Conservation (phyloP, 2,329 filamentous ascomycete species). For the Colletotrichum karsti region DNA sequence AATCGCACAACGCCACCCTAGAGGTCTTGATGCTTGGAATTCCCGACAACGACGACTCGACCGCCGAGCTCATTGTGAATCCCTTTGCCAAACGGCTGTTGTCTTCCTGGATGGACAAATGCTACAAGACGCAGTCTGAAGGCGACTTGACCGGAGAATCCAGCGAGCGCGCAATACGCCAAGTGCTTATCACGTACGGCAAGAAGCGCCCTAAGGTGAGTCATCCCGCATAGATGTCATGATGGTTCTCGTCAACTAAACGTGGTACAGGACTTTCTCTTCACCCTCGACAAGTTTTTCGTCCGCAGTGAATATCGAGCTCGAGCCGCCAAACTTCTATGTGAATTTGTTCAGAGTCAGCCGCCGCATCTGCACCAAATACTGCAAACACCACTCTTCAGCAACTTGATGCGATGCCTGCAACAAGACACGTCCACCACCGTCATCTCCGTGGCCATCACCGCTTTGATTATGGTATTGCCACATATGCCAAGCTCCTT, state of each 20-base stretch:
- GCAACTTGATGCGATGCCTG: constrained; percentile 76
- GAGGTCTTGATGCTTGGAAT: constrained; percentile 71
- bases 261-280: constrained; percentile 68
- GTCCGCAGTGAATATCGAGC: constrained; percentile 70
- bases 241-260: constrained; percentile 28
- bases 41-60: constrained; percentile 60
- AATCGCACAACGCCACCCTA: constrained; percentile 71
- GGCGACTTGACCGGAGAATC: constrained; percentile 48
- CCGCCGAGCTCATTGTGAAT: constrained; percentile 44
- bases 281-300: constrained; percentile 71
- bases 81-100: constrained; percentile 67
- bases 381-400: constrained; percentile 76
- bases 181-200: constrained; percentile 67
- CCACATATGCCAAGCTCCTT: constrained; percentile 82
- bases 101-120: constrained; percentile 63
- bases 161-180: constrained; percentile 59
- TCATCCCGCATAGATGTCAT: background rate
- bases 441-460: constrained; percentile 78
- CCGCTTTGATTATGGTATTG: constrained; percentile 81
- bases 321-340: constrained; percentile 72
- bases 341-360: constrained; percentile 77
- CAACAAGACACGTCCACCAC: constrained; percentile 82
- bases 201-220: constrained; percentile 70
- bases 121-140: constrained; percentile 34
- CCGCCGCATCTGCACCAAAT: constrained; percentile 83